A percentile compares a stretch with the other conserved stretches of the same genome.
phyloP scores from a whole-genome alignment of 2,329 filamentous ascomycete genomes.

The Chaetomiaceae sp. region DNA sequence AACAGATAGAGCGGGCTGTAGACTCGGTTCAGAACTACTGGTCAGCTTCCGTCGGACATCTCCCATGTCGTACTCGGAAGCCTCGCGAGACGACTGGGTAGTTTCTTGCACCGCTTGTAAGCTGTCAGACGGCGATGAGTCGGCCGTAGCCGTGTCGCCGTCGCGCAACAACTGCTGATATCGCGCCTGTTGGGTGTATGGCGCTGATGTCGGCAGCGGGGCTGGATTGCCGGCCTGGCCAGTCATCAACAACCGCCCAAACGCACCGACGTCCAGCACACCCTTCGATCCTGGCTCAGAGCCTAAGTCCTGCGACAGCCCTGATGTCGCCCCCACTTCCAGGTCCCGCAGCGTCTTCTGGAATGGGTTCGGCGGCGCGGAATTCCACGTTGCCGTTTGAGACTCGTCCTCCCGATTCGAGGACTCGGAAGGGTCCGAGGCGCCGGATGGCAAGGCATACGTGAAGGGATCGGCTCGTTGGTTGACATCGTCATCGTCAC shows the following conservation, averaged over 20 bases:
- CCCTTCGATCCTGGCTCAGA: constrained; percentile 32
- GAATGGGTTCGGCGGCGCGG: constrained; percentile 47
- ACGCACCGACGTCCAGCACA: constrained; percentile 69
- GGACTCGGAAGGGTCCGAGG: constrained; percentile 26
- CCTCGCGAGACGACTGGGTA: constrained; percentile 54
- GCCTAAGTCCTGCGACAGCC: constrained; percentile 31
- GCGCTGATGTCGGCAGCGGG: background rate
- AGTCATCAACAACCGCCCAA: constrained; percentile 69
- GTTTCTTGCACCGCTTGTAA: constrained; percentile 37
- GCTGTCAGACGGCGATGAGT: constrained; percentile 52
- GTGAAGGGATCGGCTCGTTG: constrained; percentile 30
- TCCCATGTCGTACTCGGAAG: constrained; percentile 44
- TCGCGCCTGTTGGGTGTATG: constrained; percentile 20
- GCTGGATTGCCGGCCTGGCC: constrained; percentile 46
- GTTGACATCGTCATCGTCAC: constrained; percentile 26
- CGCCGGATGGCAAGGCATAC: constrained; percentile 21
- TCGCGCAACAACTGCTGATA: constrained; percentile 21
- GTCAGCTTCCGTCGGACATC: constrained; percentile 37
- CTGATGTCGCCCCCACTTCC: constrained; percentile 33
- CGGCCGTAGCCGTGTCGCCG: constrained; percentile 48
- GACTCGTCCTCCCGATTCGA: constrained; percentile 24
- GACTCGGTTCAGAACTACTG: constrained; percentile 11
- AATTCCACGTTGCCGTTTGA: constrained; percentile 21
- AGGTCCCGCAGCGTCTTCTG: constrained; percentile 49
- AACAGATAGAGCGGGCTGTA: constrained; percentile 20